phyloP scores from a whole-genome alignment of 768 basidiomycete genomes.

The Tulasnella sp. region DNA sequence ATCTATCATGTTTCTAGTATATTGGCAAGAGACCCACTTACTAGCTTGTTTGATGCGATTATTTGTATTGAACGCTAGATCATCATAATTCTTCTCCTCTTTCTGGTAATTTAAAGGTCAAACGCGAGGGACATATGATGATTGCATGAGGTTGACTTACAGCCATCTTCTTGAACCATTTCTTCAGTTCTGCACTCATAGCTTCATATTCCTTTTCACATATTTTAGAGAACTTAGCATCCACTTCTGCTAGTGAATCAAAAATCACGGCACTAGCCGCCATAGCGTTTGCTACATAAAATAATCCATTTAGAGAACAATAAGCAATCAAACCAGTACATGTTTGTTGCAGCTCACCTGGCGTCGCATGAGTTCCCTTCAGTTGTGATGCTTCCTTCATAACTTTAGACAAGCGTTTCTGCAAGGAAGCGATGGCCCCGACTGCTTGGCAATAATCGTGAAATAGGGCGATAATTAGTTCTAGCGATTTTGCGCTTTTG shows the following conservation, averaged over 20 bases:
- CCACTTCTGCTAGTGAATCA: slow-evolving; percentile 56
- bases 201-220: slow-evolving; percentile 58
- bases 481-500: slow-evolving; percentile 67
- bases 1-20: not conserved
- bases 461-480: slow-evolving; percentile 49
- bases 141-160: slow-evolving; percentile 32
- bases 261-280: slow-evolving; percentile 50
- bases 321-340: not conserved
- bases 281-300: slow-evolving; percentile 47
- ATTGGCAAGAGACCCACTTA: slow-evolving; percentile 21
- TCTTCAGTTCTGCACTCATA: slow-evolving; percentile 57
- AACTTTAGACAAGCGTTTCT: slow-evolving; percentile 65
- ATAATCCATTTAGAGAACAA: not conserved
- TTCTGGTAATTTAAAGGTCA: slow-evolving; percentile 36
- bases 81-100: slow-evolving; percentile 68
- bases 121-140: not conserved
- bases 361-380: slow-evolving; percentile 47
- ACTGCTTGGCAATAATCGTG: slow-evolving; percentile 67
- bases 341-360: slow-evolving; percentile 36
- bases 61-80: slow-evolving; percentile 51
- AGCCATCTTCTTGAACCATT: slow-evolving; percentile 75
- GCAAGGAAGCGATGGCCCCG: slow-evolving; percentile 43
- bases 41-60: slow-evolving; percentile 67
- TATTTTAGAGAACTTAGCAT: slow-evolving; percentile 60
- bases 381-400: slow-evolving; percentile 49